Base-by-base conservation (phyloP, 129 eudicot species). In the Pittosporum tobira region DNA sequence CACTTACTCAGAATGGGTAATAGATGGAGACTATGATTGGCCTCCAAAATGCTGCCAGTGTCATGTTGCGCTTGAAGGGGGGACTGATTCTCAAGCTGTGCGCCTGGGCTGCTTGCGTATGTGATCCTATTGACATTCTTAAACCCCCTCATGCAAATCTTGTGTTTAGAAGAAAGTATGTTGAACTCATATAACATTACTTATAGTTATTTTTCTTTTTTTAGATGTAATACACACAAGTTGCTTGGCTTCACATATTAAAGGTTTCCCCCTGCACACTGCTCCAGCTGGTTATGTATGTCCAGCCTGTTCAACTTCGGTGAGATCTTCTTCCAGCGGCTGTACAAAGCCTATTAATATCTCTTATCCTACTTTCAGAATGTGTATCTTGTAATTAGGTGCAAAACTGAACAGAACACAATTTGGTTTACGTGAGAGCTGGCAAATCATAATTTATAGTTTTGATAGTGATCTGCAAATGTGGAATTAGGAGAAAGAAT, bases 1-100 rank as follows among this genome's bases (percentile, higher is more conserved):
- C 1, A 81, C 99, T 11, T 93, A 93, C 75, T 93, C 99, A 18
- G 99, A 93, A 60, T 93, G 99, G 99, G 99, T 93, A 45, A 87
- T 93, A 54, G 99, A 93, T 72, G 99, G 88, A 59, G 99, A 87
- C 68, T 93, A 87, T 77, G 88, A 87, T 30, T 93, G 96, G 96
- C 96, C 96, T 66, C 77, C 94, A 69, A 76, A 73, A 57, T 87
- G 99, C 79, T 87, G 94, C 72, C 71, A 62, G 20, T 93, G 99
- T 66, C 80, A 76, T 51, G 76, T 57, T 15, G 85, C 65, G 67
- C 74, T 93, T 2, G 91, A 75, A 56, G 99, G 78, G 57, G 84
- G 81, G 24, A 69, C 76, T 6, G 80, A 73, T 43, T 64, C 77
- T 65, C 85, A 75, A 47, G 87, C 99, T 30, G 84, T 91, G 50